Percentiles rank a stretch among this genome's conserved stretches.
These are phyloP conservation scores for Cucurbita moschata DNA, from an alignment of 306 rosid genomes.

Conservation along the genomic window DNA sequence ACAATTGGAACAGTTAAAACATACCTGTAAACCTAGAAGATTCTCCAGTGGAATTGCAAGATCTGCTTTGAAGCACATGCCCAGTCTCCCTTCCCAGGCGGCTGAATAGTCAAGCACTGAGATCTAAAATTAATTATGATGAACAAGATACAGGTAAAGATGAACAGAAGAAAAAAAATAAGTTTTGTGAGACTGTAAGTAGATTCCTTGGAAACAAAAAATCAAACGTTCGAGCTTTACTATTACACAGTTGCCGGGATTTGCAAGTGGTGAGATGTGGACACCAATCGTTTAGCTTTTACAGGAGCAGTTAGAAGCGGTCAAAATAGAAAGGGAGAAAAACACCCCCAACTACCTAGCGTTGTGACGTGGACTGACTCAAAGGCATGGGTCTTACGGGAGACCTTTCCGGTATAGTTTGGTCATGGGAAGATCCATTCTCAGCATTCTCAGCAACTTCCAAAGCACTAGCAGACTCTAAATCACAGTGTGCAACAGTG, in stretches of 20 bases:
- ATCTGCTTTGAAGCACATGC: background rate
- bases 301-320: constrained; percentile 30
- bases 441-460: constrained; percentile 57
- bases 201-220: background rate
- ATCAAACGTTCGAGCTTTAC: background rate
- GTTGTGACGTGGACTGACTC: constrained; percentile 23
- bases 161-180: background rate
- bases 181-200: background rate
- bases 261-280: constrained; percentile 19
- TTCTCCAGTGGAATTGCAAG: background rate
- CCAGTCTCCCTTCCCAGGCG: background rate
- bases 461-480: constrained; percentile 19
- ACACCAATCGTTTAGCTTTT: constrained; percentile 17
- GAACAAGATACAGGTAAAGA: background rate
- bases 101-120: background rate
- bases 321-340: constrained; percentile 14
- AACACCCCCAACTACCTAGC: constrained; percentile 18
- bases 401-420: constrained; percentile 17
- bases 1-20: background rate
- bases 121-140: background rate
- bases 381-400: constrained; percentile 19
- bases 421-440: constrained; percentile 30
- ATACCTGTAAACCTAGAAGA: background rate
- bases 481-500: constrained; percentile 27
- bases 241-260: background rate